Conservation (phyloP, 1,284 basidiomycete genomes). For the Melampsora abietis-canadensis region DNA sequence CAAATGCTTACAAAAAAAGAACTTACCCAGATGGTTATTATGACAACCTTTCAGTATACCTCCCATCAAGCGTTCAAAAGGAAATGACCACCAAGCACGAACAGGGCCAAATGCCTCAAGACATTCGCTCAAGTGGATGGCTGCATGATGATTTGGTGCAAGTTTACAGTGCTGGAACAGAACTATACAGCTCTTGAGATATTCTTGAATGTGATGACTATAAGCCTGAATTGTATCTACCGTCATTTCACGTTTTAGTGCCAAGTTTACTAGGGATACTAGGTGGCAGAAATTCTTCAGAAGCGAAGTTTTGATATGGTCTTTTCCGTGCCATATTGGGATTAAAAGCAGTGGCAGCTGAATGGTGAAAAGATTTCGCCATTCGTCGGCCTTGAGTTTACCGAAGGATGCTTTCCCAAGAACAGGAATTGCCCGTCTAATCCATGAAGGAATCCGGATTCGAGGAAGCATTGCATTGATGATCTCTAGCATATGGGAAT, state of each 20-base stretch:
- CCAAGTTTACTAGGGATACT: too few species aligned
- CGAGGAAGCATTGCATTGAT: slow-evolving; percentile 11
- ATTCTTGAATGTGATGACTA: background rate
- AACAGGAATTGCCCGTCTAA: too few species aligned
- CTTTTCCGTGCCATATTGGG: too few species aligned
- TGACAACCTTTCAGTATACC: too few species aligned
- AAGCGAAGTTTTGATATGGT: too few species aligned
- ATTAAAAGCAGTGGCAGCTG: background rate
- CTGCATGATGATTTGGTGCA: slow-evolving; percentile 41
- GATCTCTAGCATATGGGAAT: background rate
- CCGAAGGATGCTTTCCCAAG: too few species aligned
- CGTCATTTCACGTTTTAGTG: too few species aligned
- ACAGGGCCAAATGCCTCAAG: slow-evolving; percentile 28
- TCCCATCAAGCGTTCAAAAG: too few species aligned
- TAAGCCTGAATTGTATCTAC: too few species aligned
- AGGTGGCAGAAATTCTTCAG: too few species aligned
- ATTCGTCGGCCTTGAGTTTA: slow-evolving; percentile 4
- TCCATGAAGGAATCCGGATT: slow-evolving; percentile 28
- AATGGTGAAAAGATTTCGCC: slow-evolving; percentile 17
- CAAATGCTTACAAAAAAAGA: too few species aligned
- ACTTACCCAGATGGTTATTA: too few species aligned
- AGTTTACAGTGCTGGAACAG: slow-evolving; percentile 21
- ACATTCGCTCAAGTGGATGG: slow-evolving; percentile 28
- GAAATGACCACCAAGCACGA: slow-evolving; percentile 18
- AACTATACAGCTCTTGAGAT: slow-evolving; percentile 20